Conservation (phyloP, 208 protist genomes). For the Herpetomonas samuelpessoai region DNA sequence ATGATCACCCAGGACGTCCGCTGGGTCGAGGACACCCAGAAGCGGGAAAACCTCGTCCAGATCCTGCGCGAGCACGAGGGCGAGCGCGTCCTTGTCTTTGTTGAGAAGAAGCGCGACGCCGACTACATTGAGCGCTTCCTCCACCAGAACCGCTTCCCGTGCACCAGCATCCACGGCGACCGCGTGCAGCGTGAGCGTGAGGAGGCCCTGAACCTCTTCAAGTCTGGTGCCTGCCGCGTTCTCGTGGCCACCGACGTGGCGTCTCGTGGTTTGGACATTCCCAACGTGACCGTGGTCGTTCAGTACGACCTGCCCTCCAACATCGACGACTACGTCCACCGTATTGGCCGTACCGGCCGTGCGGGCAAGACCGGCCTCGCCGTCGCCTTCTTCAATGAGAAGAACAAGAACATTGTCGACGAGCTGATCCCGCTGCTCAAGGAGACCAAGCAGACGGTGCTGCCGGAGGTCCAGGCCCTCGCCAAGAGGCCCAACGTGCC, state of each 20-base stretch:
- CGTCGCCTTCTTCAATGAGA: conserved; percentile 96
- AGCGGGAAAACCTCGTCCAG: conserved; percentile 67
- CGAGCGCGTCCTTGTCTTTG: conserved; percentile 94
- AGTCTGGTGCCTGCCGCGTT: conserved; percentile 79
- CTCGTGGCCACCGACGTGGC: conserved; percentile 98
- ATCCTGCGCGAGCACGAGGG: conserved; percentile 66
- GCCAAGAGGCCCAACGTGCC: conserved; percentile 73
- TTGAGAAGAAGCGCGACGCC: conserved; percentile 99
- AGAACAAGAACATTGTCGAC: conserved; percentile 91
- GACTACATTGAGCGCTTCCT: conserved; percentile 95
- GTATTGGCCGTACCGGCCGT: conserved; percentile 99
- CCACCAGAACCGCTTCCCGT: conserved; percentile 65
- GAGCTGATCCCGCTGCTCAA: conserved; percentile 82
- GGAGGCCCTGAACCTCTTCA: conserved; percentile 90
- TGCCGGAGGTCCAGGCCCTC: conserved; percentile 70
- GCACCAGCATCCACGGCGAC: conserved; percentile 97
- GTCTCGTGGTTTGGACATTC: conserved; percentile 97
- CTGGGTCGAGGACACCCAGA: conserved; percentile 87
- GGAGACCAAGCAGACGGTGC: conserved; percentile 81
- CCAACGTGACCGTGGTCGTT: conserved; percentile 96
- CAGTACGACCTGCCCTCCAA: conserved; percentile 98
- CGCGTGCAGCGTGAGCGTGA: conserved; percentile 92
- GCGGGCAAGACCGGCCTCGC: conserved; percentile 96
- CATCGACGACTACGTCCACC: conserved; percentile 99
- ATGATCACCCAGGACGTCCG: conserved; percentile 96